Conservation (phyloP, 768 basidiomycete species). For the Suillus fuscotomentosus region DNA sequence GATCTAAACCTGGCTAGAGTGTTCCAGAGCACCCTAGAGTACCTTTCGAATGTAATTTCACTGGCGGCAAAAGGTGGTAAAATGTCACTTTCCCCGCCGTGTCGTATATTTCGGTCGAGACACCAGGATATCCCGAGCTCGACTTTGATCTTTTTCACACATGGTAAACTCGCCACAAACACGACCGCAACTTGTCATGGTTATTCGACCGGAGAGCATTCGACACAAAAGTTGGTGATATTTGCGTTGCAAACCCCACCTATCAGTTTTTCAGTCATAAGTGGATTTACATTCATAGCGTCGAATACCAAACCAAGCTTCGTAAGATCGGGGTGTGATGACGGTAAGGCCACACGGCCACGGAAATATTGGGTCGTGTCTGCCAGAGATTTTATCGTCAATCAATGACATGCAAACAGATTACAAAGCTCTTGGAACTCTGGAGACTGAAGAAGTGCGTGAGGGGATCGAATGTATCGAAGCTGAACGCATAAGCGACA, state of each 20-base stretch:
- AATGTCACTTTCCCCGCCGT: too few species aligned
- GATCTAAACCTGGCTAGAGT: too few species aligned
- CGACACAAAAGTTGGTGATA: background rate
- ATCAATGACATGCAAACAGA: background rate
- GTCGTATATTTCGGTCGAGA: background rate
- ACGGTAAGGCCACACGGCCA: background rate
- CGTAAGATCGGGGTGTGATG: background rate
- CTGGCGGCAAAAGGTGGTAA: too few species aligned
- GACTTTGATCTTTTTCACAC: background rate
- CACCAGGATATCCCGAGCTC: background rate
- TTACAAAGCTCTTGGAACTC: background rate
- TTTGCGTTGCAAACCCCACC: background rate
- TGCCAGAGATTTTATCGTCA: background rate
- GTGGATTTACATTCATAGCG: background rate
- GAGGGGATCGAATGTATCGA: background rate
- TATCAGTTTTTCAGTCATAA: background rate
- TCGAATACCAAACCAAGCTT: background rate
- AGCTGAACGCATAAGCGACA: background rate
- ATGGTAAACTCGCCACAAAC: background rate
- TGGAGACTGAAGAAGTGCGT: background rate
- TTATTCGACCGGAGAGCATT: background rate
- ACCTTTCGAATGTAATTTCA: too few species aligned
- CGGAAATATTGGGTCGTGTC: background rate
- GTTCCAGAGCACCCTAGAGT: too few species aligned
- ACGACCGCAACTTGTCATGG: background rate